Conservation (phyloP, 768 basidiomycete species). For the Rubroboletus satanas region DNA sequence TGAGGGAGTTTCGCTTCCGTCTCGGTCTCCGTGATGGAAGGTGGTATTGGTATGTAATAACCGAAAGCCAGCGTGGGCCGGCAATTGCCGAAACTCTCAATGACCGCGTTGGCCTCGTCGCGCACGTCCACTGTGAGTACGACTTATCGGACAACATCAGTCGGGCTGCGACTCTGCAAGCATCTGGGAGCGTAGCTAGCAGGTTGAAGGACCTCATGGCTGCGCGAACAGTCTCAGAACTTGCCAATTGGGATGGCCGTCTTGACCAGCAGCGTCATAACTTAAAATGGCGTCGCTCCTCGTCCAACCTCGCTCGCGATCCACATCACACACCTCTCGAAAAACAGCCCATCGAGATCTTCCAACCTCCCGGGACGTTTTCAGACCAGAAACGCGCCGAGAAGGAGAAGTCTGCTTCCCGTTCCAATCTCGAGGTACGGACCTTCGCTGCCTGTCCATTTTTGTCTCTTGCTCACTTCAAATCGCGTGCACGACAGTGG, state of each 20-base stretch:
- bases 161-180: neutral
- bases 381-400: conserved; percentile 9
- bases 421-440: conserved; percentile 12
- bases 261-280: conserved; percentile 8
- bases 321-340: conserved; percentile 2
- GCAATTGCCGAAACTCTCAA: conserved; percentile 9
- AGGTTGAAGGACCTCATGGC: conserved; percentile 9
- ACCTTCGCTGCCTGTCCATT: neutral
- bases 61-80: neutral
- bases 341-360: neutral
- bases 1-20: too few relatives aligned
- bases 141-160: conserved; percentile 1
- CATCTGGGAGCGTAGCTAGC: neutral
- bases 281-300: conserved; percentile 8
- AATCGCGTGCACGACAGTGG: conserved; percentile 9
- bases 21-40: too few relatives aligned
- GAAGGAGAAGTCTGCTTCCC: neutral
- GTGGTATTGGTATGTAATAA: too few relatives aligned
- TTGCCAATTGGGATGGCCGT: conserved; percentile 16
- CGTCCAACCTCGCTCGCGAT: conserved; percentile 12
- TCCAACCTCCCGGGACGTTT: neutral
- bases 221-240: conserved; percentile 12
- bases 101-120: conserved; percentile 10
- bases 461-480: conserved; percentile 3
- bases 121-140: neutral